phyloP scores from a whole-genome alignment of 2,329 filamentous ascomycete genomes.

The Penicillium sp. region DNA sequence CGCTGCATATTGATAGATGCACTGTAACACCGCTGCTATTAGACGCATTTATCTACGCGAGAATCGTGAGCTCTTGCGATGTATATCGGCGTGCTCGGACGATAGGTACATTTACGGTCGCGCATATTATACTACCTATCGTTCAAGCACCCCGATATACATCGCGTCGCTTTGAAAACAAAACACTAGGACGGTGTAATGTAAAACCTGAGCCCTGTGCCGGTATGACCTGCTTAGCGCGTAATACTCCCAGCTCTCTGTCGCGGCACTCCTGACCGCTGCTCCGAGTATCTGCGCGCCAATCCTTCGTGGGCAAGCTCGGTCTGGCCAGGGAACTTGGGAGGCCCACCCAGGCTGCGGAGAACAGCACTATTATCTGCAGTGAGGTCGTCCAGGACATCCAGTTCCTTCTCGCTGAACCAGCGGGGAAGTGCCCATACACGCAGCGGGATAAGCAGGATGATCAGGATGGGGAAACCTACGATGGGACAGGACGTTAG shows the following conservation, averaged over 20 bases:
- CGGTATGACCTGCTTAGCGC: conserved; percentile 21
- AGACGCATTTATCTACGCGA: too few relatives aligned
- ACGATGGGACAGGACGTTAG: neutral
- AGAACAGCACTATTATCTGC: conserved; percentile 60
- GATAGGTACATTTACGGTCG: too few relatives aligned
- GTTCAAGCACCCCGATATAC: too few relatives aligned
- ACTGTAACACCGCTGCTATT: too few relatives aligned
- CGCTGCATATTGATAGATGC: too few relatives aligned
- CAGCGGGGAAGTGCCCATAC: conserved; percentile 56
- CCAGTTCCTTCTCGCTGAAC: conserved; percentile 55
- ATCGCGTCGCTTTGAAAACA: too few relatives aligned
- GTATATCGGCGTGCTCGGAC: too few relatives aligned
- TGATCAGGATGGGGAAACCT: conserved; percentile 63
- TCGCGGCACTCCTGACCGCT: conserved; percentile 25
- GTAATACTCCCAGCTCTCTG: conserved; percentile 32
- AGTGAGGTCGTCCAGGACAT: conserved; percentile 59
- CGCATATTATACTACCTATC: too few relatives aligned
- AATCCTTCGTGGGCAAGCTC: conserved; percentile 26
- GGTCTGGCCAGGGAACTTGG: conserved; percentile 41
- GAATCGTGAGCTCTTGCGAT: too few relatives aligned
- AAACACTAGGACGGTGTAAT: too few relatives aligned
- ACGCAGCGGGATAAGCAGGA: conserved; percentile 60
- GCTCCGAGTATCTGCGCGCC: conserved; percentile 27
- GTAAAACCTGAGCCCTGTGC: too few relatives aligned
- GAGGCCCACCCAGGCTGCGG: conserved; percentile 57